Evolutionary conservation across 345 rosid species (phyloP).

Genomic region (Leavenworthia alabamica): DNA sequence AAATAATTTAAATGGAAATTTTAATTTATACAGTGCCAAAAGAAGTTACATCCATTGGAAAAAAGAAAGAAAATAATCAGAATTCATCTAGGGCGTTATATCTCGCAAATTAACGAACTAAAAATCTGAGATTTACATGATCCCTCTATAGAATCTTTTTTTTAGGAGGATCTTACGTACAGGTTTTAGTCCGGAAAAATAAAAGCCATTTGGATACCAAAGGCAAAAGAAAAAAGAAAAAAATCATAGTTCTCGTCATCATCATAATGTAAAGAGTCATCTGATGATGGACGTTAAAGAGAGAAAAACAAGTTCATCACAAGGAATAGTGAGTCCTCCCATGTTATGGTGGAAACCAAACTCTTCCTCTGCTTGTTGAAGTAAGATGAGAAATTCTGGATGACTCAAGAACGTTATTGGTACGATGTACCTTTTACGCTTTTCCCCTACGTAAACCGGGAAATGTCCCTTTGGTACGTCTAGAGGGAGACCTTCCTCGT

Average conservation of each 20-base stretch:
- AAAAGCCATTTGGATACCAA: constrained; percentile 29
- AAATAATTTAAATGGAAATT: neutral
- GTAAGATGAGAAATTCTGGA: constrained; percentile 73
- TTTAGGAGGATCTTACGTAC: constrained; percentile 15
- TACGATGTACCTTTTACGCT: constrained; percentile 69
- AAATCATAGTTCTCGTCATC: constrained; percentile 13
- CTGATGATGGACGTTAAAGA: constrained; percentile 25
- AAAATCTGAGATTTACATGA: constrained; percentile 30
- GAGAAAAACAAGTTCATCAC: constrained; percentile 65
- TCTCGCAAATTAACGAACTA: constrained; percentile 8
- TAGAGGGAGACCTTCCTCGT: constrained; percentile 50
- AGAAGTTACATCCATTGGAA: constrained; percentile 13
- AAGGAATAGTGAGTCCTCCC: constrained; percentile 90
- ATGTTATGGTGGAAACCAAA: constrained; percentile 84
- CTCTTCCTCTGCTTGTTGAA: constrained; percentile 87
- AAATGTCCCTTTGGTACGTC: constrained; percentile 98
- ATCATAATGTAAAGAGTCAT: constrained; percentile 16
- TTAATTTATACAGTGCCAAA: neutral
- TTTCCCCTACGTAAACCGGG: constrained; percentile 80
- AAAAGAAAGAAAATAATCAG: neutral
- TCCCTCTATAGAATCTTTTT: constrained; percentile 12
- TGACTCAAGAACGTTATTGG: constrained; percentile 73
- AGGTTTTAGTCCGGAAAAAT: constrained; percentile 26
- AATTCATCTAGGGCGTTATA: neutral
- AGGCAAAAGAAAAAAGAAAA: constrained; percentile 18